Base-by-base conservation (phyloP, 1,139 yeast species). In the Zygoascus meyerae region DNA sequence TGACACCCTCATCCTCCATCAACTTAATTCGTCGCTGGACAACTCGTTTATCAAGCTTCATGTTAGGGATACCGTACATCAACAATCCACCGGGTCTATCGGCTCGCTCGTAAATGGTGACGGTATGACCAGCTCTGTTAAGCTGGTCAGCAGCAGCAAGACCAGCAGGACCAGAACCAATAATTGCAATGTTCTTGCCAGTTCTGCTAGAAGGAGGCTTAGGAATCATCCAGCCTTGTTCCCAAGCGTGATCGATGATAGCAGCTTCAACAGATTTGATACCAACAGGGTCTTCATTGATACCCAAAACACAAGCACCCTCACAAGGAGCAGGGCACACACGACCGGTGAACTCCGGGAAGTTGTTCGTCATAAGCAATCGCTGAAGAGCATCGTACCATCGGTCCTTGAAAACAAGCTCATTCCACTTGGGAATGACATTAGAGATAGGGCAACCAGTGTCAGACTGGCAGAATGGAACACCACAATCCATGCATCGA, bases 401-500 rank as follows among this genome's bases (percentile, higher is more conserved):
- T 66, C 92, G 83, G 68, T 89, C 94, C 68, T 89, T 80, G 79
- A 89, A 92, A 31, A 92, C 95, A 60, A 92, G 78, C 66, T 90
- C 97, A 66, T 92, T 92, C 94, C 97, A 92, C 70, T 90, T 90
- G 56, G 98, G 98, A 73, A 92, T 92, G 58, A 90, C 82, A 69
- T 92, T 92, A 51, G 97, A 89, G 57, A 92, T 85, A 50, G 98
- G 98, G 72, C 98, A 92, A 53, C 98, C 98, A 43, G 95, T 85
- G 67, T 92, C 97, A 38, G 95, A 84, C 63, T 94, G 95, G 74
- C 98, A 92, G 79, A 90, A 92, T 52, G 98, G 98, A 60, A 92
- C 95, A 73, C 98, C 98, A 74, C 98, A 92, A 70, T 92, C 98
- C 96, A 92, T 92, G 77, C 98, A 92, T 69, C 98, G 81, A n/a